Base-by-base conservation (phyloP, 1,284 basidiomycete species). In the Leccinum solheimii region DNA sequence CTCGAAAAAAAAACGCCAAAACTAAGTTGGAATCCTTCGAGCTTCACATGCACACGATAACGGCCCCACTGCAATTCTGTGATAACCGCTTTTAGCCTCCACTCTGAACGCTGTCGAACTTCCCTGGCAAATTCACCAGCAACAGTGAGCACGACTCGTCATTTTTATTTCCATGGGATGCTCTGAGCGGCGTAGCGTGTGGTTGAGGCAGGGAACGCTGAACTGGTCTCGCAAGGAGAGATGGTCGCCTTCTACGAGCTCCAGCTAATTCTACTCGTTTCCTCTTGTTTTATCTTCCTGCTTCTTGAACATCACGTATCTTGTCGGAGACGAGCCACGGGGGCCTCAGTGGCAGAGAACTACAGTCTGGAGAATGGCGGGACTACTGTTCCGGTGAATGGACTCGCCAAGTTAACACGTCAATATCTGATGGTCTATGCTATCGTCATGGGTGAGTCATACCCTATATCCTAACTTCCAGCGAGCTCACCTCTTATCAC, bases 381-480 rank as follows among this genome's bases (percentile, higher is more conserved):
- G n/a, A 67, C 30, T 38, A 63, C 62, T 10, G 63, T 63, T n/a
- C 68, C 68, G 6, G 60, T 56, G 54, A 59, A 69, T 63, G 50
- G 69, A 59, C 71, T 81, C 19, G 71, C 77, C 5, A 70, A 71
- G 34, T 69, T 90, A 62, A 80, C 82, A 21, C 75, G 77, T 63
- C 84, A 84, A 67, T 90, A 90, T 69, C 74, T 90, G 26, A 66
- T 83, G 3, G 87, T 90, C 8, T 90, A 89, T 72, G 86, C 81
- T 2, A 81, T 90, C 30, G 88, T 88, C 30, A 90, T 90, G 88
- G 85, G 88, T 85, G 66, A 60, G 84, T 57, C 10, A 0, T 21
- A 19, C 48, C 6, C 54, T 23, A 13, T 8, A 2, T 3, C 13
- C 14, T 30, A 10, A 3, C 10, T 11, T 52, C 48, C 50, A 51